Base-by-base conservation (phyloP, 2,329 filamentous ascomycete genomes). In the Helminthosporium solani region DNA sequence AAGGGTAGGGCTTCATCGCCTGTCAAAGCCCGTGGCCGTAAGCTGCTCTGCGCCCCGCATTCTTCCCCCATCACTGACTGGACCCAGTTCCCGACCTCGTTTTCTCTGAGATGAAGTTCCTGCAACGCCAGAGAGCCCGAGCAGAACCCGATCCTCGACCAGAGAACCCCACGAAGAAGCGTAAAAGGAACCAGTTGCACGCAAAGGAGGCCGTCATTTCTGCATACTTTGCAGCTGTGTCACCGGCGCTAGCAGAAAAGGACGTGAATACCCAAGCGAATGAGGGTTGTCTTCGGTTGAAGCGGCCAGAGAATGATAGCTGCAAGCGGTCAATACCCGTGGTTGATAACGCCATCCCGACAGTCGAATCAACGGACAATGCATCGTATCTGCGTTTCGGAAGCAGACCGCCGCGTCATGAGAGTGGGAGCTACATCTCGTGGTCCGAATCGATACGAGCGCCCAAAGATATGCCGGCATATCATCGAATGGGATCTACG, bases 41-140 rank as follows among this genome's bases (percentile, higher is more conserved):
- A 60, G 66, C 58, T 43, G 40, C 37, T 33, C 44, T 46, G 46
- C 52, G 35, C 23, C 33, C 25, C 39, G 44, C 45, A 43, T 42
- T 45, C 48, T 44, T 28, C 37, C 42, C 44, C 31, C 45, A 53
- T 52, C 44, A 33, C 54, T 68, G 47, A 65, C 42, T 41, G 38
- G 37, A 34, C 49, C 46, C 54, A 79, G 76, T 78, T 40, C 76
- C 76, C 21, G 75, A 79, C 59, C 67, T 78, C 33, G 72, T 74
- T 21, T 79, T 79, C 60, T 75, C 75, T 21, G 74, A 78, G 54
- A 75, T 78, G 72, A 72, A 67, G 19, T 78, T 78, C 49, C 55
- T 79, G 33, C 71, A 72, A 44, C 70, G 70, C 45, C 61, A 67
- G 14, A 58, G 54, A 46, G 60, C 54, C 33, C 50, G 58, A 46